Base-by-base conservation (phyloP, 441 rosid species). In the Francoa sonchifolia region DNA sequence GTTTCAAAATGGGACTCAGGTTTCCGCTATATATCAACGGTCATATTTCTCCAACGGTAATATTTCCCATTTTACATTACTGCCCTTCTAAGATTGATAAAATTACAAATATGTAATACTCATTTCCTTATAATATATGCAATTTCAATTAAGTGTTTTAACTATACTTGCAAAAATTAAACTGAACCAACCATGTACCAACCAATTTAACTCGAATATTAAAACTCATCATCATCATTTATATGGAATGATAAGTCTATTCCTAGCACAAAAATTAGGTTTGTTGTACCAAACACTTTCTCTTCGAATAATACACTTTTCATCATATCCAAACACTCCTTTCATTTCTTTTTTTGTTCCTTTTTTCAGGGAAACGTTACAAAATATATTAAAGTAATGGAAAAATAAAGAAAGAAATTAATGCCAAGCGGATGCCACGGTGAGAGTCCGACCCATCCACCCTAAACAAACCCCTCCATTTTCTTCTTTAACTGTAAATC, bases 391-490 rank as follows among this genome's bases (percentile, higher is more conserved):
- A 52, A 48, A 52, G 62, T 44, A 33, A 42, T 12, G 48, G 18
- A 42, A 18, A 43, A 28, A 44, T 4, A 54, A 9, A 48, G 42
- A 47, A 54, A 57, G 57, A 51, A 51, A 58, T 65, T 76, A 89
- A 72, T 87, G 82, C 98, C 98, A 89, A 62, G 98, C 86, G 50
- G 98, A 89, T 10, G 96, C 96, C 61, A 89, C 94, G 50, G 89
- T 74, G 72, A 85, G 94, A 22, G 77, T 68, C 60, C 82, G 90
- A 34, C 92, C 75, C 75, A 49, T 71, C 98, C 98, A 89, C 39
- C 96, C 96, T 33, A 85, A 82, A 32, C 76, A 63, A 22, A 85
- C 76, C 48, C 79, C 96, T 36, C 94, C 98, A 25, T 57, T 69
- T 17, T 82, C 86, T 66, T 79, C 89, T 48, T 73, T 71, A 8